A percentile compares a stretch with the other conserved stretches of the same genome.
Evolutionary conservation across 1,139 yeast genomes (phyloP).

Genomic region (Blastobotrys proliferans): DNA sequence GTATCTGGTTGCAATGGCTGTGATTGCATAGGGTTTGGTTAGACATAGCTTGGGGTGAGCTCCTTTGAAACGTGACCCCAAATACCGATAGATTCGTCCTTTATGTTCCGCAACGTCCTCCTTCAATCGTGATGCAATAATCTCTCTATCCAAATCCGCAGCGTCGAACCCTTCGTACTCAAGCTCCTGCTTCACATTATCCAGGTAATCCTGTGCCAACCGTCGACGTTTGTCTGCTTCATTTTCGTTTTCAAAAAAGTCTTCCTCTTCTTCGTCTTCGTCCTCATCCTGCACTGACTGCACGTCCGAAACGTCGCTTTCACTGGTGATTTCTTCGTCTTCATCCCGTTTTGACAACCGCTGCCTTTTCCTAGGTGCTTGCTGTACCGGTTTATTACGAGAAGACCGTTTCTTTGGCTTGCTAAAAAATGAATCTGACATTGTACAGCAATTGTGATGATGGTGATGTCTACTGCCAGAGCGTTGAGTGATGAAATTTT

Average conservation of each 20-base stretch:
- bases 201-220: conserved; percentile 87
- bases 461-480: too few relatives aligned
- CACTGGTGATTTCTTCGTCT: conserved; percentile 34
- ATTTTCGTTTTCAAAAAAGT: conserved; percentile 55
- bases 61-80: conserved; percentile 34
- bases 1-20: conserved; percentile 41
- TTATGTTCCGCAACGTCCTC: conserved; percentile 86
- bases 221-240: conserved; percentile 94
- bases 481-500: too few relatives aligned
- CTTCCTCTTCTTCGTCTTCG: conserved; percentile 27
- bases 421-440: conserved; percentile 33
- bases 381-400: conserved; percentile 10
- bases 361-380: conserved; percentile 8
- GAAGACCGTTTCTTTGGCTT: conserved; percentile 24
- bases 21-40: conserved; percentile 29
- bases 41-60: conserved; percentile 7
- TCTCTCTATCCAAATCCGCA: conserved; percentile 84
- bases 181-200: conserved; percentile 61
- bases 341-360: neutral
- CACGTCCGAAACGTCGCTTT: conserved; percentile 19
- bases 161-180: conserved; percentile 68
- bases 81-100: conserved; percentile 72
- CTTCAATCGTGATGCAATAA: conserved; percentile 71
- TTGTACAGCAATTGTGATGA: too few relatives aligned
- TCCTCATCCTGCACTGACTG: conserved; percentile 14